phyloP scores from a whole-genome alignment of 305 asterid species.

The Withania somnifera region DNA sequence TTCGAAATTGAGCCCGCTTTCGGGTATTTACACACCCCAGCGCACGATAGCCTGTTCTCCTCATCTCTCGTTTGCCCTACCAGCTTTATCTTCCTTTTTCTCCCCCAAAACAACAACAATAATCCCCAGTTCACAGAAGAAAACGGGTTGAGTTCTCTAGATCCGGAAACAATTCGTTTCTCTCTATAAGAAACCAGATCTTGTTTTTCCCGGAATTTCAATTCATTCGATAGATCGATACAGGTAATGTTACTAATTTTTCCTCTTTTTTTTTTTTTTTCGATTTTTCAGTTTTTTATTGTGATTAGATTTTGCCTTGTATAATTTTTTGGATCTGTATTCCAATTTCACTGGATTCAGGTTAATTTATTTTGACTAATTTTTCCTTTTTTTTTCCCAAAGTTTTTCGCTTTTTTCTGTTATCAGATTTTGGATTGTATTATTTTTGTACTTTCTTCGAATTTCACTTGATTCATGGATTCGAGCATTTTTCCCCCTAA shows the following conservation, averaged over 20 bases:
- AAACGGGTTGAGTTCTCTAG: neutral
- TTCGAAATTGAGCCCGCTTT: neutral
- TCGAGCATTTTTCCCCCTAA: too few relatives aligned
- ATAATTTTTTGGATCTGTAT: neutral
- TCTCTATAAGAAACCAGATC: neutral
- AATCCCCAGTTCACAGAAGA: neutral
- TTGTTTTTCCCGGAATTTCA: neutral
- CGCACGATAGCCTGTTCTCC: constrained; percentile 1
- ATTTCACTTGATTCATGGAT: neutral
- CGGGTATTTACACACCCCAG: neutral
- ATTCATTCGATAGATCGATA: neutral
- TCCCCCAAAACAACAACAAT: neutral
- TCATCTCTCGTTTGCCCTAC: neutral
- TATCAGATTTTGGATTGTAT: neutral
- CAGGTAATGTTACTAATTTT: neutral
- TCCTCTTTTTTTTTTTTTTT: neutral
- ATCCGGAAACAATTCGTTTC: neutral
- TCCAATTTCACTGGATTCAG: neutral
- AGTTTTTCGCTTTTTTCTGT: neutral
- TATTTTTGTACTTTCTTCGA: neutral
- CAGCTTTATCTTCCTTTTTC: constrained; percentile 1
- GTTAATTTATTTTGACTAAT: neutral
- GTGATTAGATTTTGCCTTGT: neutral
- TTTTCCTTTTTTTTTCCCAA: neutral
- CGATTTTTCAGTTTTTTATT: neutral